Evolutionary conservation across 2,329 filamentous ascomycete genomes (phyloP).

Genomic region (Neophaeococcomyces mojaviensis): DNA sequence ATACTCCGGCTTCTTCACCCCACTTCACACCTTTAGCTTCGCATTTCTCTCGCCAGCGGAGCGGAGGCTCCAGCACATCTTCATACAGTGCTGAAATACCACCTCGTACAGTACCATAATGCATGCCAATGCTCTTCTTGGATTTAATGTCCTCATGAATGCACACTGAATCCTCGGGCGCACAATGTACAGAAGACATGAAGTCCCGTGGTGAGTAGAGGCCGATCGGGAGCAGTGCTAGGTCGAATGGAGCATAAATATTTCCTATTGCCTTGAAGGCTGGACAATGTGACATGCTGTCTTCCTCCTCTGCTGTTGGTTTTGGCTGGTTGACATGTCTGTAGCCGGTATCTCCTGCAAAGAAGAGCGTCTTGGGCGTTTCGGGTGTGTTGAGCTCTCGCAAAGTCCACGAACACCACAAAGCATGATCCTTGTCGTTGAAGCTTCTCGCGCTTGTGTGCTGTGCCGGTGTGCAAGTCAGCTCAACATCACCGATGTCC

Average conservation of each 20-base stretch:
- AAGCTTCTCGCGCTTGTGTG: conserved; percentile 39
- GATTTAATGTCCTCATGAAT: conserved; percentile 43
- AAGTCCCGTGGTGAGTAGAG: conserved; percentile 40
- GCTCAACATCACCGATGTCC: conserved; percentile 29
- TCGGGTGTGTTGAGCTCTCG: conserved; percentile 21
- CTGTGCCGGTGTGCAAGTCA: conserved; percentile 43
- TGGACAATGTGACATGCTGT: conserved; percentile 38
- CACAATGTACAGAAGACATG: conserved; percentile 40
- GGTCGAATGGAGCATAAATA: conserved; percentile 41
- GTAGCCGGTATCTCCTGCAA: conserved; percentile 46
- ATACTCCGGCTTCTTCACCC: conserved; percentile 31
- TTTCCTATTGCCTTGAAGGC: conserved; percentile 42
- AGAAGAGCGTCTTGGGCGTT: conserved; percentile 23
- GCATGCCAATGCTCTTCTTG: conserved; percentile 45
- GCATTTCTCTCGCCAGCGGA: conserved; percentile 38
- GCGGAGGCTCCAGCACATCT: conserved; percentile 42
- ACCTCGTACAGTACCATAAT: conserved; percentile 44
- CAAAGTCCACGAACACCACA: conserved; percentile 45
- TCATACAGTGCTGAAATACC: conserved; percentile 40
- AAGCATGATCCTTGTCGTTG: conserved; percentile 33
- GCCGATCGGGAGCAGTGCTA: conserved; percentile 43
- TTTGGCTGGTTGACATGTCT: conserved; percentile 27
- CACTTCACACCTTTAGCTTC: conserved; percentile 36
- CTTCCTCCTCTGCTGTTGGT: conserved; percentile 22
- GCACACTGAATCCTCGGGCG: conserved; percentile 40